Evolutionary conservation across 2,329 filamentous ascomycete species (phyloP).

Genomic region (Cryphonectria parasitica): DNA sequence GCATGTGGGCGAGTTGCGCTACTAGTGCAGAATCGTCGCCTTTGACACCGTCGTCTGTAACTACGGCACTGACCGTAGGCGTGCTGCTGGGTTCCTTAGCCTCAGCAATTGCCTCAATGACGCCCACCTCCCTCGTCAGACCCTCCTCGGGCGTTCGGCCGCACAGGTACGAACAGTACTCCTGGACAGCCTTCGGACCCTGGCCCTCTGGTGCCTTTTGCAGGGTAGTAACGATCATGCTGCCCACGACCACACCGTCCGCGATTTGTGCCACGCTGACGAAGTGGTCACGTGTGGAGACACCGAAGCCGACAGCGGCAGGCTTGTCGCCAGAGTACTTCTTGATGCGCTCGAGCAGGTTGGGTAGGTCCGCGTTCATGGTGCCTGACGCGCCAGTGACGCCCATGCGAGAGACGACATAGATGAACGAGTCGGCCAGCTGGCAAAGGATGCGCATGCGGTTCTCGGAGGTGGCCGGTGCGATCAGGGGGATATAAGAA

Average conservation of each 20-base stretch:
- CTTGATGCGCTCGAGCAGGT: constrained; percentile 83
- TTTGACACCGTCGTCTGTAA: constrained; percentile 56
- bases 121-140: constrained; percentile 67
- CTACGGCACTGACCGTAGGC: constrained; percentile 70
- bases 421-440: constrained; percentile 98
- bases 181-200: constrained; percentile 74
- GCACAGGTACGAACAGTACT: constrained; percentile 77
- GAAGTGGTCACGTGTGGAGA: constrained; percentile 95
- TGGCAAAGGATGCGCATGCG: constrained; percentile 96
- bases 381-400: constrained; percentile 89
- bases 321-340: constrained; percentile 90
- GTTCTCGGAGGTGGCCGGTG: constrained; percentile 86
- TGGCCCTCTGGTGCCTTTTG: constrained; percentile 68
- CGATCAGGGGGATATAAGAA: constrained; percentile 96
- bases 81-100: constrained; percentile 62
- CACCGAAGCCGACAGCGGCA: constrained; percentile 91
- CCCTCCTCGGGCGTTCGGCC: constrained; percentile 49
- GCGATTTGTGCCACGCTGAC: constrained; percentile 79
- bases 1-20: constrained; percentile 84
- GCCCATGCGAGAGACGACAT: constrained; percentile 96
- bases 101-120: constrained; percentile 68
- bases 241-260: constrained; percentile 95
- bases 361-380: constrained; percentile 79
- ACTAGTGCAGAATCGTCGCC: constrained; percentile 58
- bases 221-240: constrained; percentile 87